Conservation (phyloP, 1,139 yeast genomes). For the Lodderomyces metapsilosis region DNA sequence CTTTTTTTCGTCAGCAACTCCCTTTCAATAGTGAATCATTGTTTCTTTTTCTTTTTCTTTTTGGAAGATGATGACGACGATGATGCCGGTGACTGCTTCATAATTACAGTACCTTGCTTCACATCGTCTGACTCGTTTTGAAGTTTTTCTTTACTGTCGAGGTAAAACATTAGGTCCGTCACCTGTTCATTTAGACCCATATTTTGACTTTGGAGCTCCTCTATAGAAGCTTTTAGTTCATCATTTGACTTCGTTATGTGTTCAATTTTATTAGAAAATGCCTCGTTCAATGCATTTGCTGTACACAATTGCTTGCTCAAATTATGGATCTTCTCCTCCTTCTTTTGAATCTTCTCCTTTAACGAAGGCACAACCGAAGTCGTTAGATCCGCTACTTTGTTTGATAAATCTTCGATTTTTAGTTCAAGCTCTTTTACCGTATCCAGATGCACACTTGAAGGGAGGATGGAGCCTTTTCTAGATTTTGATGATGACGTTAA, state of each 20-base stretch:
- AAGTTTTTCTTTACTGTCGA: conserved; percentile 72
- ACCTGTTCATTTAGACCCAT: conserved; percentile 66
- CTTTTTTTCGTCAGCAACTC: not conserved
- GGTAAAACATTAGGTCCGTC: conserved; percentile 75
- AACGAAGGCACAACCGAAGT: conserved; percentile 32
- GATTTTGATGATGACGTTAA: not conserved
- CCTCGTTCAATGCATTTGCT: conserved; percentile 50
- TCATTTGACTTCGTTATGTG: conserved; percentile 38
- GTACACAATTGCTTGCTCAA: conserved; percentile 31
- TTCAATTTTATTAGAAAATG: conserved; percentile 58
- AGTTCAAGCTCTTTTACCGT: conserved; percentile 29
- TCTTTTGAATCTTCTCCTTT: conserved; percentile 26
- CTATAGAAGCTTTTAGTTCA: conserved; percentile 22
- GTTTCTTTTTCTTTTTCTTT: conserved; percentile 11
- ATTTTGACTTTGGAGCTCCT: conserved; percentile 35
- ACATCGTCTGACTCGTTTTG: conserved; percentile 69
- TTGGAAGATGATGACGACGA: conserved; percentile 14
- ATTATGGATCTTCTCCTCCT: conserved; percentile 32
- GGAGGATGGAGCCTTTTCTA: not conserved
- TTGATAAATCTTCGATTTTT: conserved; percentile 30
- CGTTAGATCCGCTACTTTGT: conserved; percentile 24
- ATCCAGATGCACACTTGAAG: conserved; percentile 2
- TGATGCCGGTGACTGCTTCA: conserved; percentile 25
- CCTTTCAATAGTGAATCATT: not conserved
- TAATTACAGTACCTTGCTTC: conserved; percentile 64